Evolutionary conservation across 1,284 basidiomycete genomes (phyloP).

Genomic region (Apiotrichum akiyoshidainum): DNA sequence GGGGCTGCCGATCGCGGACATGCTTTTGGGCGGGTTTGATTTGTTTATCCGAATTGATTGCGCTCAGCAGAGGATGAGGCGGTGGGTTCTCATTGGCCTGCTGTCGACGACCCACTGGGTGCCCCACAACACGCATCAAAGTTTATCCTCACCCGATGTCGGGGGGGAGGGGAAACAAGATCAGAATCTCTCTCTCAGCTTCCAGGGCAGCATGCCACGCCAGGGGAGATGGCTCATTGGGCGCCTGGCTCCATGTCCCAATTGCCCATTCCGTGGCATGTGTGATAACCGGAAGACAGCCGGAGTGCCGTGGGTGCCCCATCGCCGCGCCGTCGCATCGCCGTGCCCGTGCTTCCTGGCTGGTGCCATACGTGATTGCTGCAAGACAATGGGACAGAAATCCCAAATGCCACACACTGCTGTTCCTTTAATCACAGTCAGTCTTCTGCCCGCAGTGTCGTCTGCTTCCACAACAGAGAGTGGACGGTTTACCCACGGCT

Average conservation of each 20-base stretch:
- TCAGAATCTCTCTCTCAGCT: too few species aligned
- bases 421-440: too few species aligned
- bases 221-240: too few species aligned
- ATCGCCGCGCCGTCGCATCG: slow-evolving; percentile 4
- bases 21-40: background rate
- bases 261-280: background rate
- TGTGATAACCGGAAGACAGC: background rate
- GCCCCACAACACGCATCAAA: background rate
- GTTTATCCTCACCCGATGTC: background rate
- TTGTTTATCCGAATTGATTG: background rate
- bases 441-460: too few species aligned
- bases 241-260: background rate
- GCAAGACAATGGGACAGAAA: too few species aligned
- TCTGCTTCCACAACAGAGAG: too few species aligned
- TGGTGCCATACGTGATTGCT: background rate
- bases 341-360: background rate
- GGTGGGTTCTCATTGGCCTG: too few species aligned
- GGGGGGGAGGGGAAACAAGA: too few species aligned
- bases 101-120: background rate
- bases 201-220: too few species aligned
- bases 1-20: background rate
- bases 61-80: background rate
- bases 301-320: slow-evolving; percentile 2
- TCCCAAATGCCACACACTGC: background rate
- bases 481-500: background rate